Base-by-base conservation (phyloP, 1,284 basidiomycete species). In the Dichomitus squalens region DNA sequence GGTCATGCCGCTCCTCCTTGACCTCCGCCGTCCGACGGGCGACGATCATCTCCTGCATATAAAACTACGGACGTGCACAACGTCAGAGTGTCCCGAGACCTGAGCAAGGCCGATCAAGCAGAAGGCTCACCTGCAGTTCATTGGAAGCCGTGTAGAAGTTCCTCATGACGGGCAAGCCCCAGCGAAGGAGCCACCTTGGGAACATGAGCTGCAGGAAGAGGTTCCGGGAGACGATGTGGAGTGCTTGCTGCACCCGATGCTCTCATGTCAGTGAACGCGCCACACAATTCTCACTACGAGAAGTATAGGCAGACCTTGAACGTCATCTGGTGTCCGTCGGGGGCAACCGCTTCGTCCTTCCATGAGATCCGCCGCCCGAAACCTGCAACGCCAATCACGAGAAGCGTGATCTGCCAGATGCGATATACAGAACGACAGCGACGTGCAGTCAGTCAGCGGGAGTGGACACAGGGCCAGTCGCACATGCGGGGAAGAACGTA, bases 321-420 rank as follows among this genome's bases (percentile, higher is more conserved):
- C 3, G 81, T 75, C 70, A 87, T 74, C 34, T 69, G 61, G 66
- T 87, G 81, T 0, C 81, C 81, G 0, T 70, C 58, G 1, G 81
- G 78, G 23, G 76, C 63, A 4, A 60, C 55, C 4, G 65, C 61
- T 35, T 81, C 79, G 48, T 81, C 79, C 41, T 72, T 71, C 83
- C 81, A 86, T 1, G 77, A 75, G 25, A 84, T 77, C 43, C 69
- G 72, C 25, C 76, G 75, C 1, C 84, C 84, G 64, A 86, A 87
- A 76, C 84, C 83, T 53, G 84, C 83, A 1, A 75, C 75, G 23
- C 82, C 75, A 52, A 86, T 83, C 33, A 85, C 77, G 47, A 82
- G 80, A 1, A 86, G 75, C 0, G 84, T 79, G 44, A 85, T 78
- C 83, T 85, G 39, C 7, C n/a, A 11, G n/a, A 2, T 11, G 27